phyloP scores from a whole-genome alignment of 805 yeast species.

The Kuraishia cidri region DNA sequence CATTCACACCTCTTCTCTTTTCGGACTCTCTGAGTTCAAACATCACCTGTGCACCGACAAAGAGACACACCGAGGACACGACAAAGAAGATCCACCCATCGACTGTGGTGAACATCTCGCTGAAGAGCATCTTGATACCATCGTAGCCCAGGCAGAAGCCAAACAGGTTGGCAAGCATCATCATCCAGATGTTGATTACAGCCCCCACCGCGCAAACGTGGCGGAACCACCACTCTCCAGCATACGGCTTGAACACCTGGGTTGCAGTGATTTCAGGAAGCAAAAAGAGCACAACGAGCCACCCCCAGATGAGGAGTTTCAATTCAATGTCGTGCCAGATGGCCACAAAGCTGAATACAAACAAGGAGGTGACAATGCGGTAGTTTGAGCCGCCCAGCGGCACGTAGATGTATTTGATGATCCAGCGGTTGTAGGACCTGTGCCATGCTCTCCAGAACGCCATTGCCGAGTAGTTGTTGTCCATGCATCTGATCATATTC shows the following conservation, averaged over 20 bases:
- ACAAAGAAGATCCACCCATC: slow-evolving; percentile 60
- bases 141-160: slow-evolving; percentile 93
- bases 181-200: slow-evolving; percentile 87
- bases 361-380: slow-evolving; percentile 66
- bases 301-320: slow-evolving; percentile 87
- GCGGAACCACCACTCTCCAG: slow-evolving; percentile 57
- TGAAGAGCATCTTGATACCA: slow-evolving; percentile 61
- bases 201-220: slow-evolving; percentile 83
- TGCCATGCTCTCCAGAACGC: slow-evolving; percentile 99
- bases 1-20: slow-evolving; percentile 71
- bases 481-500: slow-evolving; percentile 94
- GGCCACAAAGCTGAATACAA: slow-evolving; percentile 93
- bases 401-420: slow-evolving; percentile 76
- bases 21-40: slow-evolving; percentile 87
- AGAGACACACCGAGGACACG: slow-evolving; percentile 55
- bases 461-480: slow-evolving; percentile 84
- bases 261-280: slow-evolving; percentile 77
- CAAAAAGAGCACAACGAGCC: slow-evolving; percentile 82
- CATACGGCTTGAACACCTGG: slow-evolving; percentile 20
- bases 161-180: slow-evolving; percentile 93
- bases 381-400: slow-evolving; percentile 82
- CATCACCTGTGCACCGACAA: slow-evolving; percentile 88
- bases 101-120: slow-evolving; percentile 63
- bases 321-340: slow-evolving; percentile 97
- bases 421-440: slow-evolving; percentile 87